Evolutionary conservation across 2,329 filamentous ascomycete genomes (phyloP), one percentile per base, ranked within the genome.

Genomic region (Berkeleyomyces basicola): DNA sequence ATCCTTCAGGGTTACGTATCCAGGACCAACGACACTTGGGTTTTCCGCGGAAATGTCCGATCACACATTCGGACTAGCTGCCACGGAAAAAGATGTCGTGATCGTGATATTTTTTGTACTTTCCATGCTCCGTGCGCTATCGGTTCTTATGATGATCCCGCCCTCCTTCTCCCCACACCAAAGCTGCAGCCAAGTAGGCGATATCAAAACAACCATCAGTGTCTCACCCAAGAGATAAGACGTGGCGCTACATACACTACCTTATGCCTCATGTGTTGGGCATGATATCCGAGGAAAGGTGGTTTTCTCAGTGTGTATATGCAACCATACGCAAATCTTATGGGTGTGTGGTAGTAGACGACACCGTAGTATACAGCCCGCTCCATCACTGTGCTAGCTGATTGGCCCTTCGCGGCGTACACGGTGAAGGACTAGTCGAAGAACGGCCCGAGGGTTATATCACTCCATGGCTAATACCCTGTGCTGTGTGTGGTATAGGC

Each of bases 41-140:
- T 53, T 53, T 53, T 53, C 49, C 49, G 49, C 49, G 49, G 49
- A 43, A 14, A 10, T 43, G 9, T 7, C 47, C 3, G 31, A 53
- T 7, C 10, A 37, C 31, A 36, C 4, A 23, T 7, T 53, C 10
- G 49, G 31, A 14, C 49, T 53, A 53, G 49, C 31, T 33, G 49
- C 49, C 49, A 53, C 49, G 49, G 49, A 14, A 53, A 53, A 53
- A 53, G 37, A 53, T 53, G 49, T 53, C 49, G 49, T 53, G 49
- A 53, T 53, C 14, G 23, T 53, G 31, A 14, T 36, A 23, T 16
- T 16, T 47, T 16, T 5, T 53, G 33, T n/a, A 36, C 1, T 6
- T n/a, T 6, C 11, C n/a, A 36, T 33, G 49, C 49, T 37, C 49
- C 49, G 49, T 53, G 49, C 49, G 33, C 14, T 14, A 11, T 16